A percentile compares a stretch with the other conserved stretches of the same genome.
These are phyloP conservation scores for Picea glauca DNA, from an alignment of 75 land plant species.

Conservation along the genomic window DNA sequence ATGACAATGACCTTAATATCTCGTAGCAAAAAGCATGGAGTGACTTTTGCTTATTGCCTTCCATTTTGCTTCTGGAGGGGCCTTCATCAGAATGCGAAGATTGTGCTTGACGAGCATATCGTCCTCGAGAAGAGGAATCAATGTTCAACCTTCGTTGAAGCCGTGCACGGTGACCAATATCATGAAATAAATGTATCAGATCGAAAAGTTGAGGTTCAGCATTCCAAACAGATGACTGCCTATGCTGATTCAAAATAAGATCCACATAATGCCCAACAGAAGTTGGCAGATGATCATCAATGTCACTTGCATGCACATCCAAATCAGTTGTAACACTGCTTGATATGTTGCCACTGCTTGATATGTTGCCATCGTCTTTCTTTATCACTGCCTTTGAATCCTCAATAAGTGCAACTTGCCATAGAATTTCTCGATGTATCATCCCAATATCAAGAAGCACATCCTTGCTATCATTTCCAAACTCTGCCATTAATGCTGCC, in stretches of 20 bases:
- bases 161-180: slow-evolving; percentile 61
- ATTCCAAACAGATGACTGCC: slow-evolving; percentile 60
- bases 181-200: slow-evolving; percentile 60
- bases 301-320: slow-evolving; percentile 27
- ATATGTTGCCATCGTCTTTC: slow-evolving; percentile 33
- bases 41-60: slow-evolving; percentile 68
- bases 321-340: slow-evolving; percentile 19
- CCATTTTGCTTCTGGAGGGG: slow-evolving; percentile 23
- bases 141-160: slow-evolving; percentile 34
- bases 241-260: slow-evolving; percentile 58
- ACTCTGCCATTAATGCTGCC: slow-evolving; percentile 81
- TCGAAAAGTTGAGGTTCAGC: slow-evolving; percentile 75
- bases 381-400: slow-evolving; percentile 66
- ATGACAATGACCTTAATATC: slow-evolving; percentile 74
- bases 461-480: slow-evolving; percentile 76
- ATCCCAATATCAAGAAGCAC: slow-evolving; percentile 80
- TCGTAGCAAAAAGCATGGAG: slow-evolving; percentile 73
- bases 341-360: slow-evolving; percentile 9
- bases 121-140: slow-evolving; percentile 37
- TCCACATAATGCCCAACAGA: slow-evolving; percentile 67
- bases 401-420: slow-evolving; percentile 86
- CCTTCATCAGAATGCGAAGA: slow-evolving; percentile 36
- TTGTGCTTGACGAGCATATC: slow-evolving; percentile 22
- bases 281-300: slow-evolving; percentile 47
- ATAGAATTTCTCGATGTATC: slow-evolving; percentile 75